phyloP scores from a whole-genome alignment of 345 rosid genomes.

The Populus ilicifolia region DNA sequence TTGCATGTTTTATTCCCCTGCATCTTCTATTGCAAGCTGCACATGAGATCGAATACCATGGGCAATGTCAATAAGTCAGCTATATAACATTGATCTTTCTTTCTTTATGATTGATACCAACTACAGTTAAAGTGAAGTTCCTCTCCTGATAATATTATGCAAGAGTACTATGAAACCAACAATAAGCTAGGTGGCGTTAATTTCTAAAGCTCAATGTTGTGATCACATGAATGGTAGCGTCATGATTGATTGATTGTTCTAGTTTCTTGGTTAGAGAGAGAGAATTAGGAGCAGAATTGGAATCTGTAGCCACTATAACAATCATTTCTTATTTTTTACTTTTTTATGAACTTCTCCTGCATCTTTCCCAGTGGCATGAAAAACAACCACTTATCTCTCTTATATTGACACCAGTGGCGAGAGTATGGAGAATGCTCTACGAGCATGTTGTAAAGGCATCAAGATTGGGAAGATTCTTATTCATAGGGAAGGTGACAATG shows the following conservation, averaged over 20 bases:
- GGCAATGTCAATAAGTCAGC: background rate
- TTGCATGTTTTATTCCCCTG: background rate
- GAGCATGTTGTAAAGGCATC: constrained; percentile 98
- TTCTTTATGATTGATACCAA: background rate
- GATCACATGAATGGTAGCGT: background rate
- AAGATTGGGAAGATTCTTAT: constrained; percentile 94
- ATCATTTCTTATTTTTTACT: background rate
- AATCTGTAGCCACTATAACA: background rate
- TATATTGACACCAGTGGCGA: constrained; percentile 62
- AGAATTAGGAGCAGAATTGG: background rate
- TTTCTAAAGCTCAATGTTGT: background rate
- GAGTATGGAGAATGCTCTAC: constrained; percentile 98
- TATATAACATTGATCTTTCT: background rate
- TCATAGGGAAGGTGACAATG: constrained; percentile 97
- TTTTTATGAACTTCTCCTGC: background rate
- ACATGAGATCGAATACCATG: background rate
- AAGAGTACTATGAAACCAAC: background rate
- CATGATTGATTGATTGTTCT: background rate
- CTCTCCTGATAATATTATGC: background rate
- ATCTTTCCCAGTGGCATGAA: background rate
- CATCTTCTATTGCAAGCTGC: background rate
- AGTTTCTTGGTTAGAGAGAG: background rate
- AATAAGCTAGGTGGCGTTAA: background rate
- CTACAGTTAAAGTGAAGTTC: background rate
- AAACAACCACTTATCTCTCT: constrained; percentile 6